Evolutionary conservation across 2,329 filamentous ascomycete genomes (phyloP).

Genomic region (Leptographium radiaticola): DNA sequence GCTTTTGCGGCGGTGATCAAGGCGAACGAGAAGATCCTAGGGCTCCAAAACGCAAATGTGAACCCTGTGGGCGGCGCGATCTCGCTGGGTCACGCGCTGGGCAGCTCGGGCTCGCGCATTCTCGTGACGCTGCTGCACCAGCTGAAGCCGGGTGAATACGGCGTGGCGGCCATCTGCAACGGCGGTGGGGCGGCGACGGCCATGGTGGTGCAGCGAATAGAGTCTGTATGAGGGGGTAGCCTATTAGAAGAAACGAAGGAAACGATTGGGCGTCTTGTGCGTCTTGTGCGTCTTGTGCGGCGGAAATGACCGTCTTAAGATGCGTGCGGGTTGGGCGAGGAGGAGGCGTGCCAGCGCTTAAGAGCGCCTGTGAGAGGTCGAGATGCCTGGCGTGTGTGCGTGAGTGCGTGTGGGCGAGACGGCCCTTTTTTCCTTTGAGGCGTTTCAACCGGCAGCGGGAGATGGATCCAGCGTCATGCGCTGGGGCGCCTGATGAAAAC

Average conservation of each 20-base stretch:
- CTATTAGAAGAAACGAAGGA: neutral
- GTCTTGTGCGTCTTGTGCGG: neutral
- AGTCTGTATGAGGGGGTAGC: conserved; percentile 29
- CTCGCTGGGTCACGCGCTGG: conserved; percentile 79
- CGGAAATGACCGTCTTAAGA: neutral
- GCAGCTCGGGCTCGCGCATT: conserved; percentile 86
- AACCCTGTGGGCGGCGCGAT: conserved; percentile 88
- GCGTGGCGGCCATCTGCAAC: conserved; percentile 92
- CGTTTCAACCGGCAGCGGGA: neutral
- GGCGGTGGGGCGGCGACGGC: conserved; percentile 87
- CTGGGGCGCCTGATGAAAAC: conserved; percentile 6
- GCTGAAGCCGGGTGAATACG: conserved; percentile 83
- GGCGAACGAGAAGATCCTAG: conserved; percentile 78
- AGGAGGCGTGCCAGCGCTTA: neutral
- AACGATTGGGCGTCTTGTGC: neutral
- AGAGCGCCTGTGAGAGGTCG: neutral
- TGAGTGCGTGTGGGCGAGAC: neutral
- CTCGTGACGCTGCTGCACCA: conserved; percentile 84
- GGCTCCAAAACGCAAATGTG: conserved; percentile 64
- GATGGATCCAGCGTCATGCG: neutral
- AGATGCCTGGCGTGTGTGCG: neutral
- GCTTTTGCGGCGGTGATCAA: conserved; percentile 93
- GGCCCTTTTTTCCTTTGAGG: neutral
- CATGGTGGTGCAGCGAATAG: conserved; percentile 76
- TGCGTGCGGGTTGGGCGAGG: neutral